Base-by-base conservation (phyloP, 192 early-diverging fungal species). In the Gaertneriomyces semiglobifer region DNA sequence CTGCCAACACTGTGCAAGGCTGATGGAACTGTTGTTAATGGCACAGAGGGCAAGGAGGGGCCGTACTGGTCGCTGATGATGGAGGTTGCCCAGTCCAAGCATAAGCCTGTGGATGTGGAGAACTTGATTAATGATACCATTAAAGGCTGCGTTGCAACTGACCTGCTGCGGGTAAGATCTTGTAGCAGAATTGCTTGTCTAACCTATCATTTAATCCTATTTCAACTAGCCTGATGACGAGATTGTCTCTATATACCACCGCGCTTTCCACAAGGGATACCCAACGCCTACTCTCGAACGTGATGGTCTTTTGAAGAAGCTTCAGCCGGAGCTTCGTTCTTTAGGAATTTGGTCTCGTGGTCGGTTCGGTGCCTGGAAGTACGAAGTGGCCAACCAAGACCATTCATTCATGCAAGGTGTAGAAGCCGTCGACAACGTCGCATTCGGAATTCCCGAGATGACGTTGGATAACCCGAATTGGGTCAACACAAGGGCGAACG, bases 61-160 rank as follows among this genome's bases (percentile, higher is more conserved):
- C 73, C 73, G 5, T 74, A 69, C 67, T 74, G 73, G 73, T 74
- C 73, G 19, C 66, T 74, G 19, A 74, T 74, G 73, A 44, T 74
- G 18, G 73, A 74, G 63, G 67, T 74, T 46, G 62, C 73, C 44
- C 66, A 74, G 61, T 74, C 72, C 42, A 46, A 11, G 5, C 54
- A 63, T 45, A 74, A 74, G 60, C 72, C 72, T 18, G 72, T 74
- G 7, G 50, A 74, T 44, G 10, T 54, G 16, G 59, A n/a, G 45
- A 63, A 47, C 6, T 46, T 74, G 42, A 33, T 74, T 19, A 62
- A 53, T 20, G 72, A 74, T 18, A 74, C 72, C 14, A 69, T 74
- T 60, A 60, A 74, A 58, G 73, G 73, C 58, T 62, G 61, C 61
- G 60, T 74, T 54, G 62, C 67, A 62, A 74, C 73, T 6, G 61